A percentile compares a stretch with the other conserved stretches of the same genome.
Evolutionary conservation across 2,329 filamentous ascomycete species (phyloP).

Genomic region (Penicillium sp.): DNA sequence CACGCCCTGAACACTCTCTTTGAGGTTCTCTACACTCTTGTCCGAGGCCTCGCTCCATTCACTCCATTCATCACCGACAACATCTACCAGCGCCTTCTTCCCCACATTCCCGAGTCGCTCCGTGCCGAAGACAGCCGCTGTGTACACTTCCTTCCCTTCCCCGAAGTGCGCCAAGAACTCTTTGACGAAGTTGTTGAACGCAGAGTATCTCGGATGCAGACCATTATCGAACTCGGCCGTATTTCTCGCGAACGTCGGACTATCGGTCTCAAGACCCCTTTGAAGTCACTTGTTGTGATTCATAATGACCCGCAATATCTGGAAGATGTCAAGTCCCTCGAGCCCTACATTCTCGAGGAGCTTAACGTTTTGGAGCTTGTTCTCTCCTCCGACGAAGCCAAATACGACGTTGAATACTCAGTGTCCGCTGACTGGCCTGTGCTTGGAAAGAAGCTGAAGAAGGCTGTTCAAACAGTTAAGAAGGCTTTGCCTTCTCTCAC

Average conservation of each 20-base stretch:
- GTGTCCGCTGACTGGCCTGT: conserved; percentile 90
- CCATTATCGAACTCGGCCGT: conserved; percentile 86
- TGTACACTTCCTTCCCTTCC: conserved; percentile 90
- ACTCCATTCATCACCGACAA: conserved; percentile 94
- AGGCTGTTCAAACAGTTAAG: conserved; percentile 87
- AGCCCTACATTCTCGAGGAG: conserved; percentile 88
- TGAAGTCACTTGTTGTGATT: conserved; percentile 87
- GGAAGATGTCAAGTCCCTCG: conserved; percentile 79
- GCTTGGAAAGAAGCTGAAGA: conserved; percentile 95
- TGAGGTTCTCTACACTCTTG: conserved; percentile 86
- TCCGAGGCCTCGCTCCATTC: conserved; percentile 86
- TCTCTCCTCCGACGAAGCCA: conserved; percentile 80
- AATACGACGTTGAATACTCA: conserved; percentile 89
- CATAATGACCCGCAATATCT: conserved; percentile 80
- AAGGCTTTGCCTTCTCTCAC: conserved; percentile 79
- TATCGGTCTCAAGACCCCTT: conserved; percentile 83
- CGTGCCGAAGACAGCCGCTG: conserved; percentile 73
- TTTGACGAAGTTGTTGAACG: conserved; percentile 86
- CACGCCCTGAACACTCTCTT: conserved; percentile 93
- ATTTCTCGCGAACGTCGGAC: conserved; percentile 81
- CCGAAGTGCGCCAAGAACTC: conserved; percentile 81
- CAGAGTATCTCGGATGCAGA: conserved; percentile 86
- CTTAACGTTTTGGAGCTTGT: conserved; percentile 85
- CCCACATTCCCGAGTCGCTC: conserved; percentile 73
- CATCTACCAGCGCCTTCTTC: conserved; percentile 82